These are phyloP conservation scores for Crassisporium funariophilum DNA, from an alignment of 768 basidiomycete genomes.

Conservation along the genomic window DNA sequence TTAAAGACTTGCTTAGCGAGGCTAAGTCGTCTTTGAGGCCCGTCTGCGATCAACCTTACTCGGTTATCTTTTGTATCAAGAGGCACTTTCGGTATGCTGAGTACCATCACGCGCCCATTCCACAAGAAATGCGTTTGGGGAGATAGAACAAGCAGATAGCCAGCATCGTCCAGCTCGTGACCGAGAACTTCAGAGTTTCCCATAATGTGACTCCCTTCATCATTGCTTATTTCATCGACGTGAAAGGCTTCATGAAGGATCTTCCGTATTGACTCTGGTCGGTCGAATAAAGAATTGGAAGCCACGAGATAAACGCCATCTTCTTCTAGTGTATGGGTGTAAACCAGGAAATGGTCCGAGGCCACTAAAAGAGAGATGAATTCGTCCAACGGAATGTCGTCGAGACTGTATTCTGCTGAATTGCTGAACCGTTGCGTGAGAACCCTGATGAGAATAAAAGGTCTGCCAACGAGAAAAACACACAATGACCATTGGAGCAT, in stretches of 20 bases:
- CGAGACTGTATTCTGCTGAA: conserved; percentile 87
- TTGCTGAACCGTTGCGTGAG: conserved; percentile 89
- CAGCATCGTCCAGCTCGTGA: conserved; percentile 58
- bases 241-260: conserved; percentile 88
- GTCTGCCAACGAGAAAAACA: conserved; percentile 8
- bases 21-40: conserved; percentile 73
- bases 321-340: conserved; percentile 83
- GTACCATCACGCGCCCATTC: conserved; percentile 85
- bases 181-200: conserved; percentile 42
- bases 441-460: conserved; percentile 44
- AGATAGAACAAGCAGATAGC: conserved; percentile 85
- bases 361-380: conserved; percentile 80
- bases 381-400: conserved; percentile 70
- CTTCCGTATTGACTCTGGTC: conserved; percentile 73
- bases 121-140: conserved; percentile 87
- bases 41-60: conserved; percentile 92
- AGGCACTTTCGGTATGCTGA: conserved; percentile 76
- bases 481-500: conserved; percentile 19
- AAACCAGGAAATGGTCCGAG: conserved; percentile 92
- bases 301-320: conserved; percentile 94
- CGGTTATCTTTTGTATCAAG: conserved; percentile 83
- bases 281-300: conserved; percentile 71
- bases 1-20: conserved; percentile 78
- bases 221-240: conserved; percentile 61
- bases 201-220: conserved; percentile 49